Conservation (phyloP, 192 early-diverging fungal genomes). For the Linnemannia zychae region DNA sequence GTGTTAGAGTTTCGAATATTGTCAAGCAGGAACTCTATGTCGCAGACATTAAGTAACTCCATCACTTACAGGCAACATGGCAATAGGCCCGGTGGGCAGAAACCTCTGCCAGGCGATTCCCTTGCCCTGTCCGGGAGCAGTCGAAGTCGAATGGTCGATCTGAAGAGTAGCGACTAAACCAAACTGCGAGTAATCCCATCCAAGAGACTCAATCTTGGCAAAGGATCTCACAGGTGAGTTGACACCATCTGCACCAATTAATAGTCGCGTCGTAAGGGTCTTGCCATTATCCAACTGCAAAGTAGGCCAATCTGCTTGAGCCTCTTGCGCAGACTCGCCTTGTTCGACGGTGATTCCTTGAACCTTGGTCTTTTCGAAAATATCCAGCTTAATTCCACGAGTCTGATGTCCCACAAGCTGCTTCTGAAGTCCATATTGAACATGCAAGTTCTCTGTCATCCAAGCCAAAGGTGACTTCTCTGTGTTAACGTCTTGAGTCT, state of each 20-base stretch:
- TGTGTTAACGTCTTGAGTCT: constrained; percentile 18
- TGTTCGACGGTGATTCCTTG: constrained; percentile 60
- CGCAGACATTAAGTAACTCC: background rate
- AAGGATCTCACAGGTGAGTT: constrained; percentile 88
- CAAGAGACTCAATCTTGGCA: constrained; percentile 85
- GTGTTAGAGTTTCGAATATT: no score
- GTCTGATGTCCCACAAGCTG: constrained; percentile 55
- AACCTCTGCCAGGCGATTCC: constrained; percentile 92
- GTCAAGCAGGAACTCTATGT: background rate
- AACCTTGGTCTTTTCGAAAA: constrained; percentile 81
- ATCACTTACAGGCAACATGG: constrained; percentile 86
- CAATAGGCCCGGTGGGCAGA: constrained; percentile 93
- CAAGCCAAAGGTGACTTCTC: constrained; percentile 71
- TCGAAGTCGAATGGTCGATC: constrained; percentile 73
- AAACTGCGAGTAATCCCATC: constrained; percentile 89
- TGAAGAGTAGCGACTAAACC: constrained; percentile 91
- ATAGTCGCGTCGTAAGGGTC: constrained; percentile 75
- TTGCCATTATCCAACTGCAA: constrained; percentile 78
- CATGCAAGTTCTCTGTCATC: constrained; percentile 90
- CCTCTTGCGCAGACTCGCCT: constrained; percentile 3
- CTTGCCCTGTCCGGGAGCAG: constrained; percentile 38
- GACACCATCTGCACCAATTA: constrained; percentile 92
- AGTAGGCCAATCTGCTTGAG: constrained; percentile 75
- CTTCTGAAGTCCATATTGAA: constrained; percentile 78
- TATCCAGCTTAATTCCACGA: constrained; percentile 62